Evolutionary conservation across 1,139 yeast species (phyloP), one percentile per base, ranked within the genome.

Genomic region (Pneumocystis murina): DNA sequence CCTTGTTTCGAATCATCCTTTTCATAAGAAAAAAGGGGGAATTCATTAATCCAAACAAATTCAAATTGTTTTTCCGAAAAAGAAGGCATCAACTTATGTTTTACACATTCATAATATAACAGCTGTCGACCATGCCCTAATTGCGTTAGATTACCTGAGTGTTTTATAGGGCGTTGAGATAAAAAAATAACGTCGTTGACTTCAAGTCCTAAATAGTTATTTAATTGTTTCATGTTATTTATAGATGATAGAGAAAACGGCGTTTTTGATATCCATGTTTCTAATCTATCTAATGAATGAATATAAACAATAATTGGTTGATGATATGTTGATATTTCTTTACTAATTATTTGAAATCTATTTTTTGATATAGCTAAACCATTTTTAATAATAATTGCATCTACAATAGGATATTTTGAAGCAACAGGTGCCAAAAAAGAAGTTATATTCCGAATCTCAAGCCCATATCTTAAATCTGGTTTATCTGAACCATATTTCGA

Each of bases 111-210:
- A 59, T 79, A 78, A 43, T 85, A 83, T 0, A 88, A 82, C 62
- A 88, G 71, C 71, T 89, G 96, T 65, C 98, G 80, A 68, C 88
- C 81, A 66, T 86, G 80, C 0, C 99, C 99, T 63, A 92, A 75
- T 0, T 98, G 97, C 0, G 98, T 92, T 28, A 98, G 97, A 71
- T 90, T 92, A 71, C 94, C 98, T 71, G 88, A 91, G 0, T 87
- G 76, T 38, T 82, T 69, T 5, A 74, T 72, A 0, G 88, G 82
- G 64, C 98, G 79, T 33, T 86, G 87, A 14, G 89, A 79, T 17
- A 87, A 80, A 2, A 92, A 92, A 54, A 92, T 71, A 2, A 88
- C 75, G 72, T 89, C 96, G 59, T 96, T 96, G 1, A 79, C 75
- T 62, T 78, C 68, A 39, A 88, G 40, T 41, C 62, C 62, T 41